A percentile compares a stretch with the other conserved stretches of the same genome.
Evolutionary conservation across 2,329 filamentous ascomycete species (phyloP).

Genomic region (Clonostachys byssicola): DNA sequence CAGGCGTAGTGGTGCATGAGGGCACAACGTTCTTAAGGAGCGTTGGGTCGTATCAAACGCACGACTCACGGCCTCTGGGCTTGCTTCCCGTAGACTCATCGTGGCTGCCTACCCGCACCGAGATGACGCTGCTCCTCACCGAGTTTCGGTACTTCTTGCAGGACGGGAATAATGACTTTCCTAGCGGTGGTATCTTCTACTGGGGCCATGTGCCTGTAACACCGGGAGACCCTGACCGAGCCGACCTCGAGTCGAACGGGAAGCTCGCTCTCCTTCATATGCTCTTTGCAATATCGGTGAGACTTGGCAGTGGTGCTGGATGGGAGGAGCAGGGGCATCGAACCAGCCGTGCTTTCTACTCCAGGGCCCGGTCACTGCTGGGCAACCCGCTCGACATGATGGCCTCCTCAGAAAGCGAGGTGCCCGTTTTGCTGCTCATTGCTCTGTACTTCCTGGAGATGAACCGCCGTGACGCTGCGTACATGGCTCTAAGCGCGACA

Average conservation of each 20-base stretch:
- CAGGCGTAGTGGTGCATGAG: slow-evolving; percentile 3
- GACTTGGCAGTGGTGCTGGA: not conserved
- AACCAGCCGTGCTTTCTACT: slow-evolving; percentile 32
- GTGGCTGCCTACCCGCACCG: slow-evolving; percentile 24
- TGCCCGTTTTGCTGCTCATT: slow-evolving; percentile 39
- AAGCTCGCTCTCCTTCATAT: slow-evolving; percentile 37
- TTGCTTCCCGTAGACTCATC: slow-evolving; percentile 30
- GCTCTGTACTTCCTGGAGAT: slow-evolving; percentile 43
- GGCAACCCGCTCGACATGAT: slow-evolving; percentile 42
- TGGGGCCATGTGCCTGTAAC: slow-evolving; percentile 30
- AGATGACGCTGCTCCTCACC: slow-evolving; percentile 29
- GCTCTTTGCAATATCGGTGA: not conserved
- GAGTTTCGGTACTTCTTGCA: slow-evolving; percentile 38
- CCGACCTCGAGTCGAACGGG: slow-evolving; percentile 21
- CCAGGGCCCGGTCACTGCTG: slow-evolving; percentile 33
- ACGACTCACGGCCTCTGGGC: slow-evolving; percentile 35
- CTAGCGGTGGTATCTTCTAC: slow-evolving; percentile 43
- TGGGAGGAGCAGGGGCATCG: not conserved
- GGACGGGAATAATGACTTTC: slow-evolving; percentile 26
- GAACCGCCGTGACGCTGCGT: slow-evolving; percentile 43
- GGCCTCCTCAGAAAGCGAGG: slow-evolving; percentile 30
- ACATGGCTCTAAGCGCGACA: slow-evolving; percentile 38
- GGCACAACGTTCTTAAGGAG: slow-evolving; percentile 8
- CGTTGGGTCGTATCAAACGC: slow-evolving; percentile 39
- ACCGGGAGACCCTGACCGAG: slow-evolving; percentile 9